Evolutionary conservation across 1,139 yeast genomes (phyloP), one percentile per base, ranked within the genome.

Genomic region (Yamadazyma jaroonii): DNA sequence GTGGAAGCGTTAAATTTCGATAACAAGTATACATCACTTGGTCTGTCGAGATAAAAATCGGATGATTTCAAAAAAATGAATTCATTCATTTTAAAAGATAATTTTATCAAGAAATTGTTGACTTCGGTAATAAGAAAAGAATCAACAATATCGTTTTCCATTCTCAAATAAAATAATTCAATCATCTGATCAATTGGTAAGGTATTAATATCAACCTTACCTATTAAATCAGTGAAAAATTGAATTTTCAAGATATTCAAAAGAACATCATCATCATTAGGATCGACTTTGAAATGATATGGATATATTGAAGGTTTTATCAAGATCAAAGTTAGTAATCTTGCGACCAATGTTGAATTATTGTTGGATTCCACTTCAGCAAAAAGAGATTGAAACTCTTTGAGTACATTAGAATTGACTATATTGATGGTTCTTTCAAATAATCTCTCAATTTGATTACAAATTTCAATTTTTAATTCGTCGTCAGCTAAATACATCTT

Each of bases 191-290:
- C 22, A 14, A 23, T 23, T 3, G 36, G 31, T 13, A 29, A 8
- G 4, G 24, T n/a, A n/a, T 23, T 15, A 3, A 27, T 9, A 10
- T 37, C 30, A 6, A 37, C 29, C 21, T 29, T 38, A 9, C 42
- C 34, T 10, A 59, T 42, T n/a, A 62, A 39, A 22, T 48, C 51
- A 11, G 45, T 47, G 43, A 62, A 66, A 48, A 61, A 67, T 31
- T 57, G 60, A 9, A 63, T 48, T 9, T 58, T 41, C 31, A 61
- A 44, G 3, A 60, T 50, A 8, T 51, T 52, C 24, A 57, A 54
- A 23, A 64, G 48, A 1, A 62, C 59, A 42, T 63, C 68, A 45
- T 50, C 32, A 42, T 36, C 31, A 38, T 36, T 37, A 27, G 40
- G 27, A 25, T 28, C 34, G 36, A 46, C 26, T 32, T 35, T 22